Percentiles rank a stretch among this genome's conserved stretches.
Conservation (phyloP, 1,284 basidiomycete species). For the Kalmanozyma brasiliensis region DNA sequence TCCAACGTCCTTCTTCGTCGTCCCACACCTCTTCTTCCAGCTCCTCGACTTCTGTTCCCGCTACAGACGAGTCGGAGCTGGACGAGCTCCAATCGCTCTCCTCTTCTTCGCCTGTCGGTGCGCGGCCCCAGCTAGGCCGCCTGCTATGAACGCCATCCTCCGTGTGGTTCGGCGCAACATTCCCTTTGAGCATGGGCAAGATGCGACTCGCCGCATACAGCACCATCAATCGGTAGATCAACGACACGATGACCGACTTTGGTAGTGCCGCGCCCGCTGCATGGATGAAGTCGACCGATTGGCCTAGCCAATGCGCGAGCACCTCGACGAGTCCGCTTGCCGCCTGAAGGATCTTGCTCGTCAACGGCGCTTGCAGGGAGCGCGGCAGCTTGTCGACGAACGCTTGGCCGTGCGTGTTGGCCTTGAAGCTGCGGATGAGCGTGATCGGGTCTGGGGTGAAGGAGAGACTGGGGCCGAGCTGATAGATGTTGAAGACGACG, state of each 20-base stretch:
- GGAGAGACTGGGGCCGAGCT: constrained; percentile 55
- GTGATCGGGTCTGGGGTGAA: constrained; percentile 63
- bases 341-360: constrained; percentile 43
- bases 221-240: constrained; percentile 64
- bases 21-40: constrained; percentile 39
- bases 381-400: constrained; percentile 37
- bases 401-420: constrained; percentile 34
- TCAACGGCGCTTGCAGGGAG: constrained; percentile 26
- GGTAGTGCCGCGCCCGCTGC: constrained; percentile 61
- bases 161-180: constrained; percentile 12
- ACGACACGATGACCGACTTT: constrained; percentile 60
- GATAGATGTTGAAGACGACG: constrained; percentile 66
- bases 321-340: constrained; percentile 44
- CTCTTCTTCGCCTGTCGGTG: constrained; percentile 5
- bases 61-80: constrained; percentile 8
- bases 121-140: constrained; percentile 26
- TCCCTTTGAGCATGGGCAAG: constrained; percentile 56
- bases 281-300: constrained; percentile 53
- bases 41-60: constrained; percentile 25
- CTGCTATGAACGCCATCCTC: constrained; percentile 1
- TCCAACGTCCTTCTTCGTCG: constrained; percentile 33
- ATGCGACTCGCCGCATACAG: constrained; percentile 64
- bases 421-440: constrained; percentile 64
- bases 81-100: constrained; percentile 23
- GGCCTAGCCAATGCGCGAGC: constrained; percentile 53